Evolutionary conservation across 1,284 basidiomycete species (phyloP).

Genomic region (Moesziomyces sp.): DNA sequence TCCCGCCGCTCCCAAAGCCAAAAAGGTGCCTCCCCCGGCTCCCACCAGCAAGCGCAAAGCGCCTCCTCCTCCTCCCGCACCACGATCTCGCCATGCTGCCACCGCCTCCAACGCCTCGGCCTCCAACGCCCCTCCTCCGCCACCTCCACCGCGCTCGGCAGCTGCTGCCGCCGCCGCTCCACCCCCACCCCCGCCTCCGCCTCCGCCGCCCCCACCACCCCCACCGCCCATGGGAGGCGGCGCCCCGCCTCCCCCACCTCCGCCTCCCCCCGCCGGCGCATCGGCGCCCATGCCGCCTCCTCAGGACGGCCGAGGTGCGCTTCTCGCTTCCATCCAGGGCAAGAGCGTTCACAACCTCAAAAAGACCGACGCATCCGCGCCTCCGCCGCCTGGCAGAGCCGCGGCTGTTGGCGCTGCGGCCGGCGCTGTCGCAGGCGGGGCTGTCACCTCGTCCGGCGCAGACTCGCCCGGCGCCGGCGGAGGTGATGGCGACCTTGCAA

Average conservation of each 20-base stretch:
- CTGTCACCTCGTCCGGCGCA: constrained; percentile 15
- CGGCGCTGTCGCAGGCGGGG: constrained; percentile 35
- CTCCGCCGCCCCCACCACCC: constrained; percentile 57
- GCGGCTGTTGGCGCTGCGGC: constrained; percentile 24
- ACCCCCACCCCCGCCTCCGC: constrained; percentile 68
- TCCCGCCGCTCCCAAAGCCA: constrained; percentile 70
- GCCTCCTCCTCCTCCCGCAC: constrained; percentile 60
- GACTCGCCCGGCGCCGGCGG: constrained; percentile 39
- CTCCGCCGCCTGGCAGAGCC: constrained; percentile 25
- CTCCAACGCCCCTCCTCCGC: constrained; percentile 42
- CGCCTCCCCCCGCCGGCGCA: constrained; percentile 38
- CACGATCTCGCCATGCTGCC: constrained; percentile 35
- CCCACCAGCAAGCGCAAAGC: constrained; percentile 60
- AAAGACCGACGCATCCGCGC: constrained; percentile 71
- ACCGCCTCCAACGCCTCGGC: constrained; percentile 36
- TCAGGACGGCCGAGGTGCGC: constrained; percentile 71
- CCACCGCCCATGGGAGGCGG: constrained; percentile 39
- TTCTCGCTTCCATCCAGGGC: constrained; percentile 78
- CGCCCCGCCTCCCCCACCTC: constrained; percentile 33
- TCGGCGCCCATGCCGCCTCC: constrained; percentile 38
- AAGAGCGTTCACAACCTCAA: constrained; percentile 78
- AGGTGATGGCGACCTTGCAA: constrained; percentile 74
- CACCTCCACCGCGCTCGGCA: constrained; percentile 68
- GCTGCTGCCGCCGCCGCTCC: constrained; percentile 68
- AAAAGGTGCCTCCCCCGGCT: constrained; percentile 73